These are phyloP conservation scores for Hyaloperonospora arabidopsidis DNA, from an alignment of 352 stramenopile species.

Conservation along the genomic window DNA sequence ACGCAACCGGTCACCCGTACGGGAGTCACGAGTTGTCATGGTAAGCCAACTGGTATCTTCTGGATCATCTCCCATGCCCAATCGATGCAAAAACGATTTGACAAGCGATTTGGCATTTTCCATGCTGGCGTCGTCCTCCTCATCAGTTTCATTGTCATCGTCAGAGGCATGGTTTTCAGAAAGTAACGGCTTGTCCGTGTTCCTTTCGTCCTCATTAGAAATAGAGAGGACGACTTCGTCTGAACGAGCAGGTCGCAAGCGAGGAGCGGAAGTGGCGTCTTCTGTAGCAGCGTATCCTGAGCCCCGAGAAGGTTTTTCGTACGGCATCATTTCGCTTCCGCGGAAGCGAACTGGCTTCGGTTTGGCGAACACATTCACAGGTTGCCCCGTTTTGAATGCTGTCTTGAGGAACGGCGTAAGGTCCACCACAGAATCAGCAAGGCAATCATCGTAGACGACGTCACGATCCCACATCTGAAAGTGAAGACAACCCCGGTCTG, in stretches of 20 bases:
- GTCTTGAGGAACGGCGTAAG: slow-evolving; percentile 54
- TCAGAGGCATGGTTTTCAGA: slow-evolving; percentile 10
- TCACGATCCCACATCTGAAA: slow-evolving; percentile 80
- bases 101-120: slow-evolving; percentile 61
- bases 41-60: slow-evolving; percentile 73
- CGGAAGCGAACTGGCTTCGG: slow-evolving; percentile 51
- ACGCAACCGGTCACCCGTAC: slow-evolving; percentile 46
- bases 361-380: slow-evolving; percentile 72
- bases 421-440: slow-evolving; percentile 67
- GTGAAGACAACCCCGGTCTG: slow-evolving; percentile 62
- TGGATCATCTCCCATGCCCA: slow-evolving; percentile 71
- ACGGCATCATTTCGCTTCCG: slow-evolving; percentile 26
- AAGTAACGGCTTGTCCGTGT: slow-evolving; percentile 23
- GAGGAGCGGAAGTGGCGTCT: slow-evolving; percentile 20
- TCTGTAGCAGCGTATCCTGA: slow-evolving; percentile 24
- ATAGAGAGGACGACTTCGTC: slow-evolving; percentile 25
- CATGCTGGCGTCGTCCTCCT: slow-evolving; percentile 32
- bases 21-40: slow-evolving; percentile 54
- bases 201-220: slow-evolving; percentile 9
- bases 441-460: slow-evolving; percentile 66
- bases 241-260: slow-evolving; percentile 14
- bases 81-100: slow-evolving; percentile 62
- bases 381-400: slow-evolving; percentile 57
- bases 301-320: slow-evolving; percentile 16
- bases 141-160: slow-evolving; percentile 22